A percentile compares a stretch with the other conserved stretches of the same genome.
Conservation (phyloP, 352 stramenopile genomes). For the Phytophthora vignae region DNA sequence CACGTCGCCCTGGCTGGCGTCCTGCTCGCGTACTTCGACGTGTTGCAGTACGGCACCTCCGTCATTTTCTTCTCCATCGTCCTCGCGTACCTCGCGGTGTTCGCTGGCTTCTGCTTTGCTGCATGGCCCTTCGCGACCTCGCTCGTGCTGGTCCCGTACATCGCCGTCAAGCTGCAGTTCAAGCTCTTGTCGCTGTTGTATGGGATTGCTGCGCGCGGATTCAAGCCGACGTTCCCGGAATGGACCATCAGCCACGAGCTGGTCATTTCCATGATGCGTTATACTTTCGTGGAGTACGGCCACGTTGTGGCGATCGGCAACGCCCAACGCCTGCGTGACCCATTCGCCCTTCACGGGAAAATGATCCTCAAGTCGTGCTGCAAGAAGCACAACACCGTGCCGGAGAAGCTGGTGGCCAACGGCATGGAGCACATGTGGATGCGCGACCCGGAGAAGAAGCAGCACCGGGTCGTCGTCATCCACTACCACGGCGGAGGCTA, state of each 20-base stretch:
- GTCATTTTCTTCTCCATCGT: slow-evolving; percentile 12
- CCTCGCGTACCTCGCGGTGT: slow-evolving; percentile 25
- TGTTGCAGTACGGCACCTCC: background rate
- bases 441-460: slow-evolving; percentile 26
- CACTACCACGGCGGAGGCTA: slow-evolving; percentile 59
- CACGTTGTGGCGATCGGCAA: slow-evolving; percentile 36
- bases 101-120: slow-evolving; percentile 28
- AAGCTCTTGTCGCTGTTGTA: slow-evolving; percentile 31
- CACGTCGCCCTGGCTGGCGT: too few species aligned
- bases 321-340: slow-evolving; percentile 37
- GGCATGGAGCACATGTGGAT: slow-evolving; percentile 54
- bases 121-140: slow-evolving; percentile 33
- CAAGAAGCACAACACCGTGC: slow-evolving; percentile 27
- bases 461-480: slow-evolving; percentile 53
- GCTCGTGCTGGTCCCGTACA: slow-evolving; percentile 29
- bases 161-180: slow-evolving; percentile 36
- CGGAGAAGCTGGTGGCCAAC: slow-evolving; percentile 37
- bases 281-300: slow-evolving; percentile 45
- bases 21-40: too few species aligned
- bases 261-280: slow-evolving; percentile 43
- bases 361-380: slow-evolving; percentile 35
- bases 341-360: slow-evolving; percentile 36
- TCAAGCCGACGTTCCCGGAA: slow-evolving; percentile 38
- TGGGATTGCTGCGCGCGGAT: slow-evolving; percentile 24
- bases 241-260: slow-evolving; percentile 55